Conservation (phyloP, 192 early-diverging fungal genomes). For the Backusella tuberculispora region DNA sequence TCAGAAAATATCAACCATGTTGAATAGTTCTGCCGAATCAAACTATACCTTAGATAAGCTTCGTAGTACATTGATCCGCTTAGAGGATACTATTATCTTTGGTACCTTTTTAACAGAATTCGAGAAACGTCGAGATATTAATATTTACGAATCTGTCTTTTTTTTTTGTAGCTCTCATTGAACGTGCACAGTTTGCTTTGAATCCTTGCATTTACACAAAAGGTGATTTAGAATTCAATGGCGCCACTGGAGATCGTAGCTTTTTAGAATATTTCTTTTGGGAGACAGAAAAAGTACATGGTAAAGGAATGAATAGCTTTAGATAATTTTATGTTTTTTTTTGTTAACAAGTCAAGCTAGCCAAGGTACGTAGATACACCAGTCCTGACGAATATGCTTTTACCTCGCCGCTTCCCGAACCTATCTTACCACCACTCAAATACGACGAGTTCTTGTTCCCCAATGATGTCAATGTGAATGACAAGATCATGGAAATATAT, state of each 20-base stretch:
- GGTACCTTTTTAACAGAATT: conserved; percentile 44
- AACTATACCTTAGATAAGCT: conserved; percentile 49
- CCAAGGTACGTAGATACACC: conserved; percentile 79
- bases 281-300: conserved; percentile 92
- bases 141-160: neutral
- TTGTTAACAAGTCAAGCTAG: neutral
- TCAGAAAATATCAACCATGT: neutral
- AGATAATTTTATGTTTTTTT: neutral
- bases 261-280: conserved; percentile 92
- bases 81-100: conserved; percentile 96
- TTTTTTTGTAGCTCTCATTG: conserved; percentile 79
- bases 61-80: conserved; percentile 81
- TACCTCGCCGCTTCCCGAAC: conserved; percentile 75
- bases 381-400: conserved; percentile 98
- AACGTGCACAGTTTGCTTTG: conserved; percentile 88
- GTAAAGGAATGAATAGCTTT: conserved; percentile 44
- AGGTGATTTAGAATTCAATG: conserved; percentile 67
- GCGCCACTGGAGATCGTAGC: conserved; percentile 59
- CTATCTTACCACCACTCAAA: conserved; percentile 82
- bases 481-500: conserved; percentile 83
- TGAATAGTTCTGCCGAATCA: conserved; percentile 2
- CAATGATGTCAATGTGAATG: conserved; percentile 88
- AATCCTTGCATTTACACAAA: conserved; percentile 83
- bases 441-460: conserved; percentile 78
- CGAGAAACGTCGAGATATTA: neutral